Base-by-base conservation (phyloP, 257 asterid species). In the Primulina tabacum region DNA sequence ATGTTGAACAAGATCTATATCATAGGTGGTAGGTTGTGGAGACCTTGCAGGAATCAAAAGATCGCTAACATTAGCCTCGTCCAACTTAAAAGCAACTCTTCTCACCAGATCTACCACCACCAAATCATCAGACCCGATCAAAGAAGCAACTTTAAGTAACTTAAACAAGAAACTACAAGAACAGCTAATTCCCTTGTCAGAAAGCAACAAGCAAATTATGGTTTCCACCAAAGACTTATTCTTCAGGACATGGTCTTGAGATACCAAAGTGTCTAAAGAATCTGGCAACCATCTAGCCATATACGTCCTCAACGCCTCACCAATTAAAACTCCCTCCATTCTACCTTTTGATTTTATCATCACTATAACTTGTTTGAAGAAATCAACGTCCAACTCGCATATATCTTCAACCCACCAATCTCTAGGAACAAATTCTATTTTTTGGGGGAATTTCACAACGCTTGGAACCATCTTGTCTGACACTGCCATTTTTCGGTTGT, bases 391-490 rank as follows among this genome's bases (percentile, higher is more conserved):
- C 74, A 92, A 64, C 33, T 92, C 97, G 32, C 97, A 92, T 73
- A 90, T 75, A 76, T 92, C 97, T 81, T 92, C 97, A 11, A 84
- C 71, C 98, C 98, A 92, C 98, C 98, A 92, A 71, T 90, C 98
- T 74, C 71, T 92, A 0, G 96, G 90, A 71, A 85, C 88, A 0
- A 78, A 62, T n/a, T 81, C 89, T n/a, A 37, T 21, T 75, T 79
- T 86, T 26, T 73, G 82, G 0, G 85, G 76, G 30, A 80, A 74
- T 69, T 77, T 85, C 26, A 71, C 21, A 55, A 79, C 84, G 47
- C 64, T 70, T 70, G 77, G 87, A 20, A 79, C 81, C 34, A 76
- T 81, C 76, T 81, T 79, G 52, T 85, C 89, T 2, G 84, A 70
- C n/a, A 80, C 75, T 8, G 88, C 81, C 37, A 72, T 20, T 62